Evolutionary conservation across 805 yeast species (phyloP).

Genomic region (Ogataea chonburiensis): DNA sequence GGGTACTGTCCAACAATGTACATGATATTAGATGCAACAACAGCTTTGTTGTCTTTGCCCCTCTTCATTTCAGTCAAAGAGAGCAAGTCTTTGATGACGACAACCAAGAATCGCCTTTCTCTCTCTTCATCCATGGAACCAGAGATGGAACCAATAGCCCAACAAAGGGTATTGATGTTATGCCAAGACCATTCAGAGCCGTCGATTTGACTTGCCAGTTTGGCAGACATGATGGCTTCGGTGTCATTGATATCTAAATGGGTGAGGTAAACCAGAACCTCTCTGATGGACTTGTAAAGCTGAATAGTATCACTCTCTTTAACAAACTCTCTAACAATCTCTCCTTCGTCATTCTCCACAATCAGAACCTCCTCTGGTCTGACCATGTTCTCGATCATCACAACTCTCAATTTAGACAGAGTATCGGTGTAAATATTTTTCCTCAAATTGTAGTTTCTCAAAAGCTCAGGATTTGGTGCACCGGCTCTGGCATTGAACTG

Average conservation of each 20-base stretch:
- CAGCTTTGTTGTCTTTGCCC: conserved; percentile 98
- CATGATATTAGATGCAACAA: conserved; percentile 99
- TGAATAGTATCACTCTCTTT: conserved; percentile 97
- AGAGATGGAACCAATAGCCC: conserved; percentile 99
- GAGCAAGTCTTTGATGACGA: conserved; percentile 88
- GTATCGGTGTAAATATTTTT: conserved; percentile 79
- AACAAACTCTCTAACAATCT: conserved; percentile 95
- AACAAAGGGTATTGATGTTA: conserved; percentile 92
- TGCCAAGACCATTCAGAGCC: conserved; percentile 99
- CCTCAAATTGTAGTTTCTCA: conserved; percentile 79
- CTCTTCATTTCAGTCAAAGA: conserved; percentile 93
- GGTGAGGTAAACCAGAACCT: conserved; percentile 89
- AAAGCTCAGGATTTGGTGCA: conserved; percentile 78
- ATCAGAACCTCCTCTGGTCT: conserved; percentile 97
- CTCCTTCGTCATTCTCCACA: conserved; percentile 98
- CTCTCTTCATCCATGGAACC: conserved; percentile 98
- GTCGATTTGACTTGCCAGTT: conserved; percentile 88
- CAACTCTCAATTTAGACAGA: conserved; percentile 79
- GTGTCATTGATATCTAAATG: conserved; percentile 94
- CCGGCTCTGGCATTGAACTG: conserved; percentile 56
- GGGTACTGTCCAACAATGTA: conserved; percentile 99
- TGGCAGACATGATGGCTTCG: conserved; percentile 88
- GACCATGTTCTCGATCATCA: conserved; percentile 97
- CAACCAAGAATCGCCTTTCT: conserved; percentile 90
- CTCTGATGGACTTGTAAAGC: conserved; percentile 92